Percentiles rank a stretch among this genome's conserved stretches.
phyloP scores from a whole-genome alignment of 805 yeast genomes.

The Candida easanensis region DNA sequence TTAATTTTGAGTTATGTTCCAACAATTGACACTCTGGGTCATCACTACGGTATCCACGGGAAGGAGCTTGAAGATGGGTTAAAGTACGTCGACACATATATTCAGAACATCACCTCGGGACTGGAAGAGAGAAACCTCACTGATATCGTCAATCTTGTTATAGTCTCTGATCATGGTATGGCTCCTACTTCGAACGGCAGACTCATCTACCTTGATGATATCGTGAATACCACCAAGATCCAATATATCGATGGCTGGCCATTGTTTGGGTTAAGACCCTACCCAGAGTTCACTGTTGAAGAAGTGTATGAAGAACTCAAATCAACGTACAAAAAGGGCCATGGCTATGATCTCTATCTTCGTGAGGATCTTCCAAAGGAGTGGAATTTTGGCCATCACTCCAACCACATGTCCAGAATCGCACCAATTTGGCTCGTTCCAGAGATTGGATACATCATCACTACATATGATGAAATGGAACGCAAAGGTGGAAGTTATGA shows the following conservation, averaged over 20 bases:
- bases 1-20: conserved; percentile 77
- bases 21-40: conserved; percentile 77
- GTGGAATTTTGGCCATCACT: conserved; percentile 31
- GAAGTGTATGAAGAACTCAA: conserved; percentile 46
- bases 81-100: conserved; percentile 60
- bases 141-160: conserved; percentile 65
- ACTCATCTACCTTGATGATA: conserved; percentile 68
- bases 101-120: conserved; percentile 47
- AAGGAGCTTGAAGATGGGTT: conserved; percentile 52
- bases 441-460: conserved; percentile 71
- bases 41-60: conserved; percentile 67
- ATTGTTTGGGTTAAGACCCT: conserved; percentile 72
- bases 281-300: conserved; percentile 33
- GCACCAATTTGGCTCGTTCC: conserved; percentile 90
- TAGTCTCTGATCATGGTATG: conserved; percentile 94
- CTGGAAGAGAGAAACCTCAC: conserved; percentile 54
- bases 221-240: conserved; percentile 49
- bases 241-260: conserved; percentile 84
- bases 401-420: conserved; percentile 50
- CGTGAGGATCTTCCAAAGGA: conserved; percentile 51
- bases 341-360: conserved; percentile 45
- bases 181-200: conserved; percentile 77
- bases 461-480: conserved; percentile 57
- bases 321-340: conserved; percentile 27
- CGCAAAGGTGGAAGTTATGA: conserved; percentile 21